Base-by-base conservation (phyloP, 495 filamentous ascomycete species). In the Penicillium canariense region DNA sequence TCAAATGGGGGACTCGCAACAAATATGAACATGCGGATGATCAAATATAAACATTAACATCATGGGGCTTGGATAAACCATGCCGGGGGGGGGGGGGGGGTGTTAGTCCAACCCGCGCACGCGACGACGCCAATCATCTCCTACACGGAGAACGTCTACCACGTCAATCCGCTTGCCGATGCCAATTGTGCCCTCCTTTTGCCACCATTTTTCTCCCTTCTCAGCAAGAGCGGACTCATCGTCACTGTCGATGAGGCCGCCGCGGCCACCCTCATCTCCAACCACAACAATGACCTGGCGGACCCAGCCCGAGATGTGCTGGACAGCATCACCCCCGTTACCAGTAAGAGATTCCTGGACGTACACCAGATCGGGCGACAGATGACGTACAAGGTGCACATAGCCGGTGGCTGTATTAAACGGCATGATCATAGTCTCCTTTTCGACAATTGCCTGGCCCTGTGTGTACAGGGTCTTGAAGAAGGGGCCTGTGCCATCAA, bases 231-330 rank as follows among this genome's bases (percentile, higher is more conserved):
- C 68, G 0, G 72, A 76, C 66, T 96, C 91, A 28, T 91, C 91
- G 53, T 96, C 91, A 54, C 90, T 96, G 67, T 97, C 92, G 1
- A 91, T 89, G 32, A 97, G 77, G 1, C 90, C 91, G 22, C 90
- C 90, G 27, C 89, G 84, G 15, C 88, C 91, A 55, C 86, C 86
- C 54, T 91, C 89, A 48, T 87, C 88, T 6, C 90, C 91, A 18
- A 96, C 88, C 2, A 96, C 87, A 23, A 96, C 81, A 25, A 96
- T 78, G 39, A 90, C 84, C 62, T 91, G 87, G 26, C 89, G 79
- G 20, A 96, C 84, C 91, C 91, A 97, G 1, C 83, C 84, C 55
- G 88, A 82, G n/a, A 91, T 81, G 51, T 86, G 81, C 5, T 81
- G 82, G 20, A 89, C 81, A 7, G 82, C 74, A 40, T 83, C 84